These are phyloP conservation scores for Penicillium sp. DNA, from an alignment of 2,329 filamentous ascomycete species.

Conservation along the genomic window DNA sequence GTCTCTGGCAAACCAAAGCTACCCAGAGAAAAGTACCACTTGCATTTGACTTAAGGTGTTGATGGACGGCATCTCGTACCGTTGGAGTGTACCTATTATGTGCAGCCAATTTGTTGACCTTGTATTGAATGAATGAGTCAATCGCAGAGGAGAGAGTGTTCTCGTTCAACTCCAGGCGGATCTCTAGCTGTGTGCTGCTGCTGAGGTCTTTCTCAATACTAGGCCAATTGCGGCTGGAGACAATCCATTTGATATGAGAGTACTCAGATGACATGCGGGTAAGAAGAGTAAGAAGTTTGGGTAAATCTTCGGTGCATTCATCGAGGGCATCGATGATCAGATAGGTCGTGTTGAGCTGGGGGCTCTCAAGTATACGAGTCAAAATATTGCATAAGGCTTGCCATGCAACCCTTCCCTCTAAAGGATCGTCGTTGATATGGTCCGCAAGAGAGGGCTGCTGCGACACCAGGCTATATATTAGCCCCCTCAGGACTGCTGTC, in stretches of 20 bases:
- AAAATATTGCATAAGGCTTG: constrained; percentile 41
- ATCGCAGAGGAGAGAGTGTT: constrained; percentile 20
- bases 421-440: constrained; percentile 41
- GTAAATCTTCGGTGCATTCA: constrained; percentile 37
- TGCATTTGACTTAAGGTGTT: constrained; percentile 21
- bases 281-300: constrained; percentile 40
- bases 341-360: constrained; percentile 23
- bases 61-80: constrained; percentile 11
- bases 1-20: constrained; percentile 36
- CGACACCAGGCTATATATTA: constrained; percentile 43
- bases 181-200: background rate
- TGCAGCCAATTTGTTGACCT: constrained; percentile 17
- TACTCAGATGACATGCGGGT: constrained; percentile 15
- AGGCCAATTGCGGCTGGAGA: constrained; percentile 46
- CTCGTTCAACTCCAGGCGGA: constrained; percentile 30
- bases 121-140: constrained; percentile 20
- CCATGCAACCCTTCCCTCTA: constrained; percentile 43
- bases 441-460: constrained; percentile 35
- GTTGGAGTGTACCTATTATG: constrained; percentile 21
- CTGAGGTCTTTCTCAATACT: constrained; percentile 37
- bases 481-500: constrained; percentile 43
- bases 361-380: constrained; percentile 41
- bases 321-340: constrained; percentile 52
- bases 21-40: no score
- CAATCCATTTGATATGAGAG: constrained; percentile 42